Base-by-base conservation (phyloP, 768 basidiomycete species). In the Gymnopilus junonius region DNA sequence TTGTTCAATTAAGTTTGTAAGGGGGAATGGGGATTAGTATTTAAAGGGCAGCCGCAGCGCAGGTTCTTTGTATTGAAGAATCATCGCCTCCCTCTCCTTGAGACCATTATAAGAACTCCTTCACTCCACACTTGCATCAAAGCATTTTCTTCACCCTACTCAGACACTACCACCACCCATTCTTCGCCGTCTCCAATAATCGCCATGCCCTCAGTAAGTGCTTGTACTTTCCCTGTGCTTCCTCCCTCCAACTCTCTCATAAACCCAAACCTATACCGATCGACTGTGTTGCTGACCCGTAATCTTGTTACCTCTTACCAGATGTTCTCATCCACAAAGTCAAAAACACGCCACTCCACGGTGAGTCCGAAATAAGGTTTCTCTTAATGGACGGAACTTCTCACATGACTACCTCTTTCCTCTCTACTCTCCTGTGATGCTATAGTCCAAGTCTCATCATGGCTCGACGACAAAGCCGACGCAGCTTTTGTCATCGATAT, bases 401-500 rank as follows among this genome's bases (percentile, higher is more conserved):
- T 66, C 56, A 69, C 63, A 61, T 63, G 60, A 59, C 43, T 12
- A 32, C 43, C 12, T 50, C 60, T 42, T 23, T 61, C 43, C 25
- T 15, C 29, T 48, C 15, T 32, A 15, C 48, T 29, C 17, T 51
- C n/a, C 27, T 51, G 32, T 58, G 43, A 46, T 48, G 48, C 40
- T 46, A 37, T 59, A 65, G 64, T 64, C 62, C 48, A 29, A 51
- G 48, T 31, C n/a, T n/a, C 40, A 42, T n/a, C 40, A n/a, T 20
- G n/a, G 10, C 40, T 42, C 48, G 17, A 48, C 15, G 45, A 48
- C 45, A 58, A 65, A 61, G 54, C 64, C 67, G 50, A 60, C 57
- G 45, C 65, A 61, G 56, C 59, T 25, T 50, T 29, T 66, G 8
- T 53, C 71, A 54, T 66, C 73, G 37, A 50, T 73, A 61, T 59